Evolutionary conservation across 2,329 filamentous ascomycete genomes (phyloP), one percentile per base, ranked within the genome.

Genomic region (Myrmaecium sp.): DNA sequence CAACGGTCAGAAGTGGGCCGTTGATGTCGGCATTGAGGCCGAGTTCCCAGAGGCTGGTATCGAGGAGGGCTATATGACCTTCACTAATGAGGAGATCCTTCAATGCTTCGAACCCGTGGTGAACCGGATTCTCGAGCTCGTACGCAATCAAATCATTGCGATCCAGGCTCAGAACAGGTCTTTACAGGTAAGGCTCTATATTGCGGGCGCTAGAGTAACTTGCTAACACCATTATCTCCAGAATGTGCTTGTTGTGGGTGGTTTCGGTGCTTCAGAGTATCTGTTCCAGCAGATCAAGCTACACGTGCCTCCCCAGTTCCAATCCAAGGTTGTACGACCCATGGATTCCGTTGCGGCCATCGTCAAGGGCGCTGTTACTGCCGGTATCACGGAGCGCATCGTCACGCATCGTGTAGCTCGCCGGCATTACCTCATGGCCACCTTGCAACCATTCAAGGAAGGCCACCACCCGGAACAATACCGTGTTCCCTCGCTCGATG

Each of bases 241-340:
- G 64, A 95, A 94, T 50, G 89, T 98, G 28, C 63, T 98, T 34
- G 84, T 98, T 5, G 89, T 98, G 6, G 89, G 89, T 64, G 89
- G 89, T 40, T 98, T 98, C 49, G 89, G 89, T 59, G 89, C 86
- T 16, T 95, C 86, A 5, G 89, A 98, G 57, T 95, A 95, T 51
- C 75, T 98, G 33, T 98, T 95, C 71, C 86, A 95, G 56, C 89
- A 98, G 56, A 95, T 98, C 63, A 94, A 93, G 57, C 74, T 95
- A 23, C 89, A 95, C 49, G 89, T 98, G 2, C 89, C 89, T 19
- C 89, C 89, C 6, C 89, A 95, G 52, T 98, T 94, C 64, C 86
- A 95, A 60, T 77, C 81, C 51, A 95, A 95, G 67, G 89, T 95
- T 25, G 86, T 98, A 21, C 75, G 89, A 29, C 89, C 89, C 30